Evolutionary conservation across 768 basidiomycete genomes (phyloP).

Genomic region (Cystofilobasidium capitatum): DNA sequence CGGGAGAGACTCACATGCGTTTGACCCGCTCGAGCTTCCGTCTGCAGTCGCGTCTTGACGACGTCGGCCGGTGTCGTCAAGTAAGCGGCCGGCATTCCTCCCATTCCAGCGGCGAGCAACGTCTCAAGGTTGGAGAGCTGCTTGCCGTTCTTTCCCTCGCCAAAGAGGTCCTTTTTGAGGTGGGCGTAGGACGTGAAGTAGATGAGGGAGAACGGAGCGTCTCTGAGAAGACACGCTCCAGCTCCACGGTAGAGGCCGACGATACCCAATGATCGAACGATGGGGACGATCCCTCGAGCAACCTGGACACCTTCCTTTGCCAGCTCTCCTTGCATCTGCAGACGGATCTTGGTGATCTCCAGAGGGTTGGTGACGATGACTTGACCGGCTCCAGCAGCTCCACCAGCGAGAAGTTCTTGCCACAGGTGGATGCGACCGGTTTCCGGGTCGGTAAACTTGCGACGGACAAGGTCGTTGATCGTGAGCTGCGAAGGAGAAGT

Average conservation of each 20-base stretch:
- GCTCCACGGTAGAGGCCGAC: constrained; percentile 88
- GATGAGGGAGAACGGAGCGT: constrained; percentile 63
- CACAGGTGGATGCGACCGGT: constrained; percentile 82
- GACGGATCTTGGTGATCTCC: constrained; percentile 53
- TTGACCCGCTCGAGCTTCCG: constrained; percentile 82
- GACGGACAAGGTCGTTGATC: constrained; percentile 82
- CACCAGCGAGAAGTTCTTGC: constrained; percentile 92
- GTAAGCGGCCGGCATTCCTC: constrained; percentile 89
- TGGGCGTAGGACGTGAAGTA: constrained; percentile 48
- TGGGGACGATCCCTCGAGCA: constrained; percentile 80
- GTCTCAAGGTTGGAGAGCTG: constrained; percentile 83
- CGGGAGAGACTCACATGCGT: constrained; percentile 46
- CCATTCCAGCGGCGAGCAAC: constrained; percentile 62
- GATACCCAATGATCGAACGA: constrained; percentile 83
- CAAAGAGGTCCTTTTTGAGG: constrained; percentile 67
- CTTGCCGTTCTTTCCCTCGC: constrained; percentile 92
- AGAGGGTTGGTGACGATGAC: constrained; percentile 96
- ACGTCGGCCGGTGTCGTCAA: constrained; percentile 56
- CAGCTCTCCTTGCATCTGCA: constrained; percentile 92
- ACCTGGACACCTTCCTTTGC: constrained; percentile 62
- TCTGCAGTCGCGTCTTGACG: constrained; percentile 82
- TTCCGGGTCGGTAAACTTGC: constrained; percentile 78
- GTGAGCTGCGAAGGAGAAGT: constrained; percentile 54
- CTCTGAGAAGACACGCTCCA: constrained; percentile 82
- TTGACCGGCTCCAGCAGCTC: constrained; percentile 89